Base-by-base conservation (phyloP, 2,329 filamentous ascomycete species). In the Rhynchosporium secalis region DNA sequence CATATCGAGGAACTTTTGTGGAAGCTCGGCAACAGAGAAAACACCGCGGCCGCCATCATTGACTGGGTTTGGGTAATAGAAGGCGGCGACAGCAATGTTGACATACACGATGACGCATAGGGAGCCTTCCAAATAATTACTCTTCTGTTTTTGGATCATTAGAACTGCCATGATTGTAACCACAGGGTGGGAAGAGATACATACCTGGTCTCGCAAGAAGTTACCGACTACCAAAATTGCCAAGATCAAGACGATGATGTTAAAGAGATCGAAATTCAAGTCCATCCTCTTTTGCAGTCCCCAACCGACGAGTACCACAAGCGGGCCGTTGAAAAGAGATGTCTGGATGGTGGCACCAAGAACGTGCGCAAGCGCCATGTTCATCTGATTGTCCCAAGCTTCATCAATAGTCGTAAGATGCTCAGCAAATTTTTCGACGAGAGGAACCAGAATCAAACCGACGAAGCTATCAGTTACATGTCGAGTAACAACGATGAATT, bases 301-400 rank as follows among this genome's bases (percentile, higher is more conserved):
- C 92, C 93, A 97, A 49, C 89, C 91, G 55, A 96, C 88, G 43
- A 96, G 81, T 40, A 96, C 86, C 7, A 91, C 87, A 3, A 96
- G 82, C 0, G 93, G 92, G 0, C 88, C 91, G 73, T 96, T 96
- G 72, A 96, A 86, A 38, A 96, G 83, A 0, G 92, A 91, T 0
- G 93, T 97, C 76, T 96, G 93, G 62, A 96, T 88, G 0, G 90
- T 94, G 2, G 92, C 88, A 52, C 91, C 92, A 47, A 96, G 85
- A 58, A 95, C 90, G 74, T 96, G 92, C 49, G 90, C 89, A 31
- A 95, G 81, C 0, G 91, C 91, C 75, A 93, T 88, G 78, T 95
- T 95, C 68, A 93, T 92, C 73, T 89, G 86, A 73, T 90, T 86
- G 70, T 91, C 89, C 81, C 86, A 94, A 29, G 91, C 91, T 80